Base-by-base conservation (phyloP, 2,329 filamentous ascomycete genomes). In the Scytalidium lignicola region DNA sequence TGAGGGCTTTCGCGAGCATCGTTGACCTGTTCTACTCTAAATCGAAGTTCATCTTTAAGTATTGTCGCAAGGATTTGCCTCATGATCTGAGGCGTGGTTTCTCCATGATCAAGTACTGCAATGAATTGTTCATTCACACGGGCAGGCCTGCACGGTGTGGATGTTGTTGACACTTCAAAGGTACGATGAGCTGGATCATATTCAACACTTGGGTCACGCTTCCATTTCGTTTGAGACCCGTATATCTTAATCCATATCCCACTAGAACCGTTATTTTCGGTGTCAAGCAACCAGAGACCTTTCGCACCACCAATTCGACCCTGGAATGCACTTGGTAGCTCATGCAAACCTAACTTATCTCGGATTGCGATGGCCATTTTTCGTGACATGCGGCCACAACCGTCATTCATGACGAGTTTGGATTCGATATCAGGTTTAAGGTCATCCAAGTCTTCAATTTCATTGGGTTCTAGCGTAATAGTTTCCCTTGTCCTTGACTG, bases 251-350 rank as follows among this genome's bases (percentile, higher is more conserved):
- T 86, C 85, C 83, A 88, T 15, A 66, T 59, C 15, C 81, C 66
- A 0, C 70, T 61, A 1, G 74, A 67, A n/a, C 12, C 32, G 1
- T 67, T 65, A 21, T 78, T 73, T 0, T 69, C 59, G 0, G 72
- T 69, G 55, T 85, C 82, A 4, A 85, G 65, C 43, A 85, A 74
- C 87, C 86, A 91, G 55, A 91, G 72, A 0, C 88, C 88, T 63
- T 92, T 92, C 0, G 85, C 85, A 17, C 84, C 80, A 9, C 81
- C 85, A 29, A 91, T 77, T 0, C 88, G 78, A 1, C 73, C 86
- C 63, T 92, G 88, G 42, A 85, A 82, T 0, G 76, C 83, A 28
- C 79, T 78, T 0, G 86, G 85, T 0, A 79, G 62, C n/a, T 77
- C 72, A 0, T 62, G 56, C 0, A 85, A 65, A 0, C 75, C 76